phyloP scores from a whole-genome alignment of 2,329 filamentous ascomycete species.

The Biscogniauxia mediterranea region DNA sequence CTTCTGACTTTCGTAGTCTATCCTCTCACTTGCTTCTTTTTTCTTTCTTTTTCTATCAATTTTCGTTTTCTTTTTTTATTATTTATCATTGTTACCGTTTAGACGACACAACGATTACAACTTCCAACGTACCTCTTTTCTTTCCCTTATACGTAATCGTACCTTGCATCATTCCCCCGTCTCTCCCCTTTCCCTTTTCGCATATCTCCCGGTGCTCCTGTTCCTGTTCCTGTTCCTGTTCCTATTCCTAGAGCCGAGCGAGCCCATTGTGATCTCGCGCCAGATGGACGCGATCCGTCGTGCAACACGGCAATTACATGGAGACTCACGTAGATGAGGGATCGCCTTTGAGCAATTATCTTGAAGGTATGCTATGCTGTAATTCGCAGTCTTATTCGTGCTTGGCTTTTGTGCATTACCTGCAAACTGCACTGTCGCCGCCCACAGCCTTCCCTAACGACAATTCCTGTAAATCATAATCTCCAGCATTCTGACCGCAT shows the following conservation, averaged over 20 bases:
- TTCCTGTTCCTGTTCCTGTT: no score
- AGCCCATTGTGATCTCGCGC: constrained; percentile 16
- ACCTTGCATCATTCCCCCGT: background rate
- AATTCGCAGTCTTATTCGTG: constrained; percentile 3
- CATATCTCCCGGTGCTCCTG: background rate
- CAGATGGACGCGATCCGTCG: constrained; percentile 32
- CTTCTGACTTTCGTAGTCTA: constrained; percentile 4
- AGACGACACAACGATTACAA: background rate
- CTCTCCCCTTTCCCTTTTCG: background rate
- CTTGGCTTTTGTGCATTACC: background rate
- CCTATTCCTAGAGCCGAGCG: background rate
- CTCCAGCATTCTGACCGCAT: constrained; percentile 19
- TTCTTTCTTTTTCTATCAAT: constrained; percentile 5
- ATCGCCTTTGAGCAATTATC: constrained; percentile 36
- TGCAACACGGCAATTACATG: constrained; percentile 31
- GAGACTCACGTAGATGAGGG: constrained; percentile 36
- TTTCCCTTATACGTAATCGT: background rate
- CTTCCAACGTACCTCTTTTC: constrained; percentile 3
- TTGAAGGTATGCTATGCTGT: constrained; percentile 29
- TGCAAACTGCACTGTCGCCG: background rate
- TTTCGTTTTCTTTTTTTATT: constrained; percentile 3
- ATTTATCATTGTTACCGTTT: background rate
- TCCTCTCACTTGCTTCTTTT: background rate
- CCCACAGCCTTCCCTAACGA: constrained; percentile 3
- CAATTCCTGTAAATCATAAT: background rate